Base-by-base conservation (phyloP, 176 grass and related monocot species). In the Oropetium thomaeum region DNA sequence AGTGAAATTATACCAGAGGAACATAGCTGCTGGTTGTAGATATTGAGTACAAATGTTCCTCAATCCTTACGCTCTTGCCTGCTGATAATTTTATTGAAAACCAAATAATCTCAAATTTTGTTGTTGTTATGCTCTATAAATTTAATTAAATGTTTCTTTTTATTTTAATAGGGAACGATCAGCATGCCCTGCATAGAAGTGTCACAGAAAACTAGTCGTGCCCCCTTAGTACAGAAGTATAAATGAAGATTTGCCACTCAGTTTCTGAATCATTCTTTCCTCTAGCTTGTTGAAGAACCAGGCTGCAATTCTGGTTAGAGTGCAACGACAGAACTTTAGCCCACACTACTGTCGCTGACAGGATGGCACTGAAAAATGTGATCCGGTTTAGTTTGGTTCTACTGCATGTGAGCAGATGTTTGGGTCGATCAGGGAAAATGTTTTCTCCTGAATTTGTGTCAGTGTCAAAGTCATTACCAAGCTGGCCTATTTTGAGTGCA, bases 401-500 rank as follows among this genome's bases (percentile, higher is more conserved):
- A 51, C 73, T 88, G 64, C 89, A 83, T 75, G 81, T 82, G 70
- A 76, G 80, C 75, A 60, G 79, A 57, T 85, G 88, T 77, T 82
- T 87, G 71, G 88, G 86, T 62, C 86, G 61, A 79, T 77, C 89
- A 74, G 87, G 80, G 71, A 87, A 74, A 57, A 78, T 92, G 65
- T 83, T 94, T 75, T 86, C 60, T 71, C 53, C 88, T 82, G 72
- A 75, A 30, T 86, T 89, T 78, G 33, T 60, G 68, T 79, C 67
- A 58, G 79, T 74, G 53, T 55, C 91, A 35, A 82, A 86, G 73
- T 79, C 83, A 79, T 80, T 95, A 68, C 78, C 68, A 8, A 84
- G 86, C 72, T 98, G 91, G 96, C 91, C 91, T 13, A 89, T 94
- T 74, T 84, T 90, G 27, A 98, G 83, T 84, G 96, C 96, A 55